A percentile compares a stretch with the other conserved stretches of the same genome.
These are phyloP conservation scores for Pinus albicaulis DNA, from an alignment of 75 land plant genomes.

Conservation along the genomic window DNA sequence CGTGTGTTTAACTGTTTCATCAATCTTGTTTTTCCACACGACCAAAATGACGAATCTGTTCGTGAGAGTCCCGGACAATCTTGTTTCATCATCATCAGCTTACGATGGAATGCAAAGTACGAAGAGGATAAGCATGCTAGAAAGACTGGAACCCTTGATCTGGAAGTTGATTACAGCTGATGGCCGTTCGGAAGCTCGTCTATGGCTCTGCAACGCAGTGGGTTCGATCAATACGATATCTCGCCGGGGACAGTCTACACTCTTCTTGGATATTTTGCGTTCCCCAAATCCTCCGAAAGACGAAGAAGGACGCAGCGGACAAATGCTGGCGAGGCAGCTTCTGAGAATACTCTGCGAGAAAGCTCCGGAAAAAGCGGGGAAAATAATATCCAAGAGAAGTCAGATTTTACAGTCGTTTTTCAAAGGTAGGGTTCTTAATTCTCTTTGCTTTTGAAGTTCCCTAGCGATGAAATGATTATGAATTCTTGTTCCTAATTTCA, in stretches of 20 bases:
- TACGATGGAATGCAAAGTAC: not conserved
- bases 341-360: conserved; percentile 71
- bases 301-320: not conserved
- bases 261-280: conserved; percentile 50
- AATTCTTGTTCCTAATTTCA: no score
- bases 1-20: no score
- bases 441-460: not conserved
- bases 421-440: conserved; percentile 32
- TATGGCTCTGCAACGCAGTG: conserved; percentile 75
- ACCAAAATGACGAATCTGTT: conserved; percentile 3
- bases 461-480: not conserved
- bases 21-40: no score
- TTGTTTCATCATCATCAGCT: not conserved
- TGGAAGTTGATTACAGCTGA: conserved; percentile 37
- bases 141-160: conserved; percentile 46
- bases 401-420: conserved; percentile 65
- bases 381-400: conserved; percentile 47
- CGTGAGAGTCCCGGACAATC: not conserved
- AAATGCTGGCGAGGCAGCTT: conserved; percentile 31
- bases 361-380: conserved; percentile 44
- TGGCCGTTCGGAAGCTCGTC: conserved; percentile 67
- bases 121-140: conserved; percentile 27
- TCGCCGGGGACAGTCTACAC: conserved; percentile 32
- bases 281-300: conserved; percentile 13
- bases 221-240: conserved; percentile 37